Evolutionary conservation across 2,329 filamentous ascomycete species (phyloP).

Genomic region (Penicillium italicum): DNA sequence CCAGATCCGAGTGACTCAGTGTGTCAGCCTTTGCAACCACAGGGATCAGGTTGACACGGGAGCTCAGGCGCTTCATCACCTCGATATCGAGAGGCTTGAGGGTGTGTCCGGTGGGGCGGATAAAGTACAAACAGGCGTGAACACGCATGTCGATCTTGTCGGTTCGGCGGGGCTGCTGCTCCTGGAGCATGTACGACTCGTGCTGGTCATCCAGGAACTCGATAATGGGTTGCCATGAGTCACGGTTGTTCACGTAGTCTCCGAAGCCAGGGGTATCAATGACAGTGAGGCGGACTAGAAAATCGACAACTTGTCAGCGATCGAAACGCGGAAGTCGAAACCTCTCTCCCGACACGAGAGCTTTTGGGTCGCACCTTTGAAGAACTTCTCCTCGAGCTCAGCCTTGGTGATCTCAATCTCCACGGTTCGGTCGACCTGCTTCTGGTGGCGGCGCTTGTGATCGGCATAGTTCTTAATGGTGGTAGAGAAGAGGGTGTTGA

Average conservation of each 20-base stretch:
- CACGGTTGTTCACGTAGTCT: conserved; percentile 99
- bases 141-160: conserved; percentile 99
- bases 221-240: conserved; percentile 99
- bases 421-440: conserved; percentile 99
- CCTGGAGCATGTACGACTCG: conserved; percentile 99
- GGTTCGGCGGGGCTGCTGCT: conserved; percentile 95
- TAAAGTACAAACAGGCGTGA: conserved; percentile 98
- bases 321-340: neutral
- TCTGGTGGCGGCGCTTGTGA: conserved; percentile 97
- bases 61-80: conserved; percentile 99
- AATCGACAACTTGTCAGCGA: conserved; percentile 14
- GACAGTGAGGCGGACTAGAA: conserved; percentile 87
- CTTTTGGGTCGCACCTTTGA: conserved; percentile 70
- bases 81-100: conserved; percentile 98
- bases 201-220: conserved; percentile 99
- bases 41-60: conserved; percentile 95
- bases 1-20: conserved; percentile 84
- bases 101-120: conserved; percentile 95
- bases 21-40: conserved; percentile 99
- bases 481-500: conserved; percentile 99
- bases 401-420: conserved; percentile 99
- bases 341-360: neutral
- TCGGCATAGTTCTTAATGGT: conserved; percentile 99
- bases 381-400: conserved; percentile 99
- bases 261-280: conserved; percentile 99